Evolutionary conservation across 495 filamentous ascomycete species (phyloP), one percentile per base, ranked within the genome.

Genomic region (Xylaria longipes): DNA sequence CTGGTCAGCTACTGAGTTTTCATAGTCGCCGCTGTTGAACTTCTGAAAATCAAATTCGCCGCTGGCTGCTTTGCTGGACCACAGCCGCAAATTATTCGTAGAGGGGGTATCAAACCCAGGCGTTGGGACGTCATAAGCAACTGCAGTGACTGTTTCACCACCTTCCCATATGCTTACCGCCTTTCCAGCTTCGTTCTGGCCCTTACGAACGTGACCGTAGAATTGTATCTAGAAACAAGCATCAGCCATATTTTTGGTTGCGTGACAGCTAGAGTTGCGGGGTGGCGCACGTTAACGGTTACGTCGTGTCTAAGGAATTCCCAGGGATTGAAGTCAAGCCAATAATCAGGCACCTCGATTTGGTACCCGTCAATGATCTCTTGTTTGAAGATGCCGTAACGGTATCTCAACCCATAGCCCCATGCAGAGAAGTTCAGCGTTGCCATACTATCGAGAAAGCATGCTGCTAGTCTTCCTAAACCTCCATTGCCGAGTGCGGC

Each of bases 11-110:
- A 99, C 97, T 35, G 96, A 96, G 82, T 91, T 96, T 80, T 99
- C 96, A 80, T 99, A 99, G 71, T 99, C 95, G 46, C 96, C 96
- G 33, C 90, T 94, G 82, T 99, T 99, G 91, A 99, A 99, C 79
- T 98, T 99, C 76, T 97, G 95, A 86, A 99, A 99, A 82, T 99
- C 95, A 73, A 99, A 99, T 81, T 99, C 96, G 65, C 97, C 96
- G 76, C 93, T 94, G 61, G 94, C 93, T 63, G 96, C 96, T 83
- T 98, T 97, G 84, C 94, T 97, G 20, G 94, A 97, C 96, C 96
- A 99, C 35, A 99, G 84, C 22, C 96, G 91, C 75, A 99, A 86
- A 82, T 99, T 99, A 84, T 99, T 99, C 71, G 94, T 97, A 7
- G 94, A 92, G n/a, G 88, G 80, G 0, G 96, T 99, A 62, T 88